Conservation (phyloP, 495 filamentous ascomycete species). For the Tuber aestivum region DNA sequence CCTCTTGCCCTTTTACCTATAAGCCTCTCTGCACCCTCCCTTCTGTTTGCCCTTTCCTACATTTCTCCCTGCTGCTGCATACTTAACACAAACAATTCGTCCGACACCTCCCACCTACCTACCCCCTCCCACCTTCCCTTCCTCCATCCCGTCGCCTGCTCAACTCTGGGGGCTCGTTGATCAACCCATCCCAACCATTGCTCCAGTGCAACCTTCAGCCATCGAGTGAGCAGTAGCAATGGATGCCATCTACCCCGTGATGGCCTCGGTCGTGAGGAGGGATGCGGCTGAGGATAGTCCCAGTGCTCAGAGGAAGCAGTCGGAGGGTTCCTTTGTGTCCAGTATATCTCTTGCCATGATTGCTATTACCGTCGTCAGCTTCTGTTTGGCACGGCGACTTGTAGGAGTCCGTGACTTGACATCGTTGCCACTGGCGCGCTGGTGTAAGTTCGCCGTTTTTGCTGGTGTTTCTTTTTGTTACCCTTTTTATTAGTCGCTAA, state of each 20-base stretch:
- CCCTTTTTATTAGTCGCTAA: background rate
- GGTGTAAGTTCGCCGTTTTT: constrained; percentile 33
- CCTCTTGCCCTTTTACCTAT: background rate
- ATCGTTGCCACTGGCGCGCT: constrained; percentile 37
- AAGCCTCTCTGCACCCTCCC: constrained; percentile 2
- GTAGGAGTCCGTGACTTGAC: constrained; percentile 17
- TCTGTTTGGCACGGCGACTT: constrained; percentile 38
- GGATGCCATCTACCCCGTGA: background rate
- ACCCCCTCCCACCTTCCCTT: background rate
- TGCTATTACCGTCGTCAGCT: constrained; percentile 41
- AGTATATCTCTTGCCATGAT: constrained; percentile 42
- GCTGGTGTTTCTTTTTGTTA: background rate
- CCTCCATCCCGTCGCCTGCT: background rate
- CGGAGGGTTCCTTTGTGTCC: constrained; percentile 26
- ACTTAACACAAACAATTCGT: background rate
- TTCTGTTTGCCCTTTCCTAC: background rate
- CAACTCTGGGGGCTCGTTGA: background rate
- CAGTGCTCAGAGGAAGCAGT: constrained; percentile 6
- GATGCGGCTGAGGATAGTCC: background rate
- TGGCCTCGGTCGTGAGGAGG: background rate
- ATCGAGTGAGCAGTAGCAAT: background rate
- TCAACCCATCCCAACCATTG: background rate
- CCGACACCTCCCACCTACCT: background rate
- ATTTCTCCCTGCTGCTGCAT: background rate
- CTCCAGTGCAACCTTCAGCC: background rate